Percentiles rank a stretch among this genome's conserved stretches.
Evolutionary conservation across 1,284 basidiomycete species (phyloP).

Genomic region (Ceratobasidium sp.): DNA sequence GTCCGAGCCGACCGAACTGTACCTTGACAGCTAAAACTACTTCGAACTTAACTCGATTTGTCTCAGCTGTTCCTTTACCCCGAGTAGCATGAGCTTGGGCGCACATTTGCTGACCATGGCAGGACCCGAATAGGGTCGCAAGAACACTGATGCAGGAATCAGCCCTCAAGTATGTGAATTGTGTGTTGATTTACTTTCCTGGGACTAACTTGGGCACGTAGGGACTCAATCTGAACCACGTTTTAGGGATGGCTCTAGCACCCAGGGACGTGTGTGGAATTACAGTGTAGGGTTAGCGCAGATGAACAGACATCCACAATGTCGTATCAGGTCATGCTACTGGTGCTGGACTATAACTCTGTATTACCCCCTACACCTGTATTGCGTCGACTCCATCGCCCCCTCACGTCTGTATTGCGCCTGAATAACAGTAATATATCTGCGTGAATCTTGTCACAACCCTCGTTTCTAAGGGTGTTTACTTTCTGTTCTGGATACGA

Average conservation of each 20-base stretch:
- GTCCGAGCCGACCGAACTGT: constrained; percentile 98
- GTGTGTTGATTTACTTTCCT: constrained; percentile 42
- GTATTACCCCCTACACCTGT: no score
- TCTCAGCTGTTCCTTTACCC: constrained; percentile 94
- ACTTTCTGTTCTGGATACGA: no score
- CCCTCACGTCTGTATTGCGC: no score
- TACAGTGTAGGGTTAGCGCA: constrained; percentile 92
- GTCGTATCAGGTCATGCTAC: constrained; percentile 85
- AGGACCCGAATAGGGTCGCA: constrained; percentile 99
- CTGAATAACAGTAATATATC: no score
- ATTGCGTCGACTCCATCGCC: no score
- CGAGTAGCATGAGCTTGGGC: constrained; percentile 94
- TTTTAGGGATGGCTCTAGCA: constrained; percentile 89
- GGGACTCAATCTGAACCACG: constrained; percentile 93
- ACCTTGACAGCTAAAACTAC: constrained; percentile 97
- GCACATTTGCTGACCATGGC: constrained; percentile 88
- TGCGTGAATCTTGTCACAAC: no score
- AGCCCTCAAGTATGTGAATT: constrained; percentile 70
- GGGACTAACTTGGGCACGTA: constrained; percentile 45
- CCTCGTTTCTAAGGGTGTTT: no score
- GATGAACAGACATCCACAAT: constrained; percentile 86
- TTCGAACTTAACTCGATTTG: constrained; percentile 95
- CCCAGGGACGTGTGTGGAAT: constrained; percentile 93
- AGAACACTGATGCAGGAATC: constrained; percentile 85
- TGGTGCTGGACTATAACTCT: no score